Percentiles rank a stretch among this genome's conserved stretches.
Conservation (phyloP, 768 basidiomycete genomes). For the Trametes coccinea region DNA sequence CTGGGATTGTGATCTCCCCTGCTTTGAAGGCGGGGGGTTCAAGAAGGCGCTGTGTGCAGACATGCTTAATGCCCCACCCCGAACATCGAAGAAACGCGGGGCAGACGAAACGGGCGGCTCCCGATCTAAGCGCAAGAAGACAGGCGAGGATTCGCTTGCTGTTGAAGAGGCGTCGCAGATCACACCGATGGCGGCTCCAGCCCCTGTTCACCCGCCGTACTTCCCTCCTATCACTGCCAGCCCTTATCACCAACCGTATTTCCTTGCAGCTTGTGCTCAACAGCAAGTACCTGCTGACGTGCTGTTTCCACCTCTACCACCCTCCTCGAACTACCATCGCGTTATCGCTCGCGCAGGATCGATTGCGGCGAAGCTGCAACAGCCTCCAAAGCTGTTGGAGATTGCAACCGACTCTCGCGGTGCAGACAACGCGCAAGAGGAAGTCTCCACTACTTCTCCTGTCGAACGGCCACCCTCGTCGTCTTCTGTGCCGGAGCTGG, state of each 20-base stretch:
- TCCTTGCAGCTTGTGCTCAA: conserved; percentile 54
- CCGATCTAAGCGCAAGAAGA: conserved; percentile 34
- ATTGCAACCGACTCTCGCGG: background rate
- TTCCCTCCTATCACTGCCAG: conserved; percentile 37
- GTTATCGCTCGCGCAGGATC: conserved; percentile 18
- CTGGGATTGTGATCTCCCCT: conserved; percentile 76
- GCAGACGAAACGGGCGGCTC: conserved; percentile 28
- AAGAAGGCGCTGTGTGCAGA: conserved; percentile 55
- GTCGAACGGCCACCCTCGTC: conserved; percentile 25
- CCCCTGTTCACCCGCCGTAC: conserved; percentile 32
- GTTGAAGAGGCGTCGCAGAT: conserved; percentile 10
- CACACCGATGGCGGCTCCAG: conserved; percentile 20
- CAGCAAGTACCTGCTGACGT: conserved; percentile 59
- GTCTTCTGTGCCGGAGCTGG: conserved; percentile 59
- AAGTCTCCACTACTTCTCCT: conserved; percentile 5
- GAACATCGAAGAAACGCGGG: conserved; percentile 40
- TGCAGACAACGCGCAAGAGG: background rate
- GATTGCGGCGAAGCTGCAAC: conserved; percentile 1
- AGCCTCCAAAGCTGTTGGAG: background rate
- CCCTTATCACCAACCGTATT: conserved; percentile 74
- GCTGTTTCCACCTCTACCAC: conserved; percentile 73
- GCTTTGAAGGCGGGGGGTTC: conserved; percentile 84
- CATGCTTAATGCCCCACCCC: conserved; percentile 38
- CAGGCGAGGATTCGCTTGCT: conserved; percentile 11
- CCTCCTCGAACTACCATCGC: conserved; percentile 44